Evolutionary conservation across 805 yeast species (phyloP), one percentile per base, ranked within the genome.

Genomic region (Saccharomycopsis fibuligera): DNA sequence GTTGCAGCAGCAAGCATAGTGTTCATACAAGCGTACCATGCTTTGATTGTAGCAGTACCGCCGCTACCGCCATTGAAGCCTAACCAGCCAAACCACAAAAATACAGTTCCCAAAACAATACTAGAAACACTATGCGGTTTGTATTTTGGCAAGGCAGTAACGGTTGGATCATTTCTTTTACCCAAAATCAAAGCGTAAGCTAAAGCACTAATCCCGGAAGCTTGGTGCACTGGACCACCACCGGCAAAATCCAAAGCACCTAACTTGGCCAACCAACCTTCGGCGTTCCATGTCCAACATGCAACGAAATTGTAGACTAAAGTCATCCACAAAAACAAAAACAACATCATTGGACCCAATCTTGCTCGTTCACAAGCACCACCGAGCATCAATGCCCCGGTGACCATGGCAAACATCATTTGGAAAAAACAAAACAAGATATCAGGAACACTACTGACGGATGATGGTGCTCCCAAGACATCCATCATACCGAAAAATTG

Each of bases 21-120:
- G 76, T 87, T 89, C 62, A 85, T 83, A 64, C 85, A 78, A 35
- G 97, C 96, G 73, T 89, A 89, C 85, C 88, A 87, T 50, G 96
- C 90, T 70, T 97, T 83, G 64, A 93, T 81, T 54, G 91, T 69
- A 33, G 96, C 86, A 63, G 88, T 84, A 67, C 96, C 97, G 44
- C 97, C 86, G 42, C 96, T 88, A 60, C 98, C 98, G 68, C 96
- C 97, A 76, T 93, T 93, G 80, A 93, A 93, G 36, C 96, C 97
- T 62, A 89, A 89, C 99, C 99, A 93, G 33, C 98, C 99, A 60
- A 93, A 89, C 96, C 97, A 91, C 58, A 93, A 76, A 72, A 93
- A 86, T 10, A 87, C 83, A 19, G 97, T 89, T 48, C 99, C 99
- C 50, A 93, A 69, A 16, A 90, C 96, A 50, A 89, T 87, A 41